phyloP scores from a whole-genome alignment of 139 green algal genomes.

The Spirogloea muscicola region DNA sequence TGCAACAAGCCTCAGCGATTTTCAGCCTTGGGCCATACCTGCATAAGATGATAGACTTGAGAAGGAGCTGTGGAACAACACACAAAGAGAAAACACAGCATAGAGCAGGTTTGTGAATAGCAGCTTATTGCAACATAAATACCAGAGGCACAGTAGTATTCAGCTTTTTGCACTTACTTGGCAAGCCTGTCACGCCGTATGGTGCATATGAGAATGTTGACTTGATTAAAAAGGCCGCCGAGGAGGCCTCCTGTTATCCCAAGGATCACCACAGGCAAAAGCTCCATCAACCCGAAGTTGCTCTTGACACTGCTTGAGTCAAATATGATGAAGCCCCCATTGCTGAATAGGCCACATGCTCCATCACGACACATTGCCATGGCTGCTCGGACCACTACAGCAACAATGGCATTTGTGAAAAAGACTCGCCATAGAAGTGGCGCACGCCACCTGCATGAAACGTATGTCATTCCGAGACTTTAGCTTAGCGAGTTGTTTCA shows the following conservation, averaged over 20 bases:
- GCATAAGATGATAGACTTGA: not conserved
- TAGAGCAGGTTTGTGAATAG: no score
- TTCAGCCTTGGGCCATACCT: conserved; percentile 7
- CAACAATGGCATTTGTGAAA: conserved; percentile 72
- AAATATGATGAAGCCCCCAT: conserved; percentile 43
- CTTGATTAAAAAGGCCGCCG: conserved; percentile 62
- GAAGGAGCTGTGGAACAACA: not conserved
- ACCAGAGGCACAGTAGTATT: no score
- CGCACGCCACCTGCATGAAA: conserved; percentile 36
- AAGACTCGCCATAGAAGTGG: conserved; percentile 71
- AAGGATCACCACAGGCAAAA: conserved; percentile 71
- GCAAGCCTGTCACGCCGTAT: conserved; percentile 48
- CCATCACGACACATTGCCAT: conserved; percentile 57
- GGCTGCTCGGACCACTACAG: conserved; percentile 44
- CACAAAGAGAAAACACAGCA: not conserved
- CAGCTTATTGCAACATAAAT: no score
- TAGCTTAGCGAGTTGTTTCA: no score
- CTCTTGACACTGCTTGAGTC: conserved; percentile 9
- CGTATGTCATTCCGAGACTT: no score
- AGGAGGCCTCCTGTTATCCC: conserved; percentile 71
- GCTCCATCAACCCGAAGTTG: conserved; percentile 55
- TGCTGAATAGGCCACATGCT: conserved; percentile 30
- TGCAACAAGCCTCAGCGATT: conserved; percentile 39
- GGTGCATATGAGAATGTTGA: conserved; percentile 57
- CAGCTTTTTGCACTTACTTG: conserved; percentile 5